These are phyloP conservation scores for Barnettozyma sp. DNA, from an alignment of 805 yeast species.

Conservation along the genomic window DNA sequence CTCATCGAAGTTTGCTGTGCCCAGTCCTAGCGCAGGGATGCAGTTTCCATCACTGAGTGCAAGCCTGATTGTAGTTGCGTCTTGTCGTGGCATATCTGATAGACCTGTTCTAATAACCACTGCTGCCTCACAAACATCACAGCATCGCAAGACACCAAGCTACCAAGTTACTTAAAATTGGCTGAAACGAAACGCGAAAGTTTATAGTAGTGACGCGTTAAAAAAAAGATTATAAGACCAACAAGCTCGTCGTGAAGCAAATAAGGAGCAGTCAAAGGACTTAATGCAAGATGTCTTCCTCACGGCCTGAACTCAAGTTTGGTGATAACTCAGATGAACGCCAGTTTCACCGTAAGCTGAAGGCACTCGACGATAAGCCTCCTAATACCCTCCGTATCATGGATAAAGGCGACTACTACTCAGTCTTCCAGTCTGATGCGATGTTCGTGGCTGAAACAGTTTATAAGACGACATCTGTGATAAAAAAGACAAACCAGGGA, in stretches of 20 bases:
- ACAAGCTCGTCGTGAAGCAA: no score
- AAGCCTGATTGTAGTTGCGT: constrained; percentile 33
- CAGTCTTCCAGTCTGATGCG: constrained; percentile 72
- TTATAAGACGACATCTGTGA: constrained; percentile 75
- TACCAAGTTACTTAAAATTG: no score
- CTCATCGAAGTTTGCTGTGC: constrained; percentile 49
- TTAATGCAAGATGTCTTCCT: constrained; percentile 13
- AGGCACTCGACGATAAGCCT: constrained; percentile 40
- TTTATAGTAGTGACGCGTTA: no score
- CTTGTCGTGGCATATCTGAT: background rate
- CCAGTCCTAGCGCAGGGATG: constrained; percentile 65
- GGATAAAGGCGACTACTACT: constrained; percentile 77
- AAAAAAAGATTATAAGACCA: background rate
- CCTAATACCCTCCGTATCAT: constrained; percentile 58
- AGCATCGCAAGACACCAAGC: no score
- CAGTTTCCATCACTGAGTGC: constrained; percentile 46
- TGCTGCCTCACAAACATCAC: no score
- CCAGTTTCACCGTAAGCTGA: constrained; percentile 41
- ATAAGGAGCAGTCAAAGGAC: background rate
- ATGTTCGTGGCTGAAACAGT: constrained; percentile 73
- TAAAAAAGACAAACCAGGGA: constrained; percentile 51
- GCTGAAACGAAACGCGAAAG: no score
- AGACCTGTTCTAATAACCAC: no score
- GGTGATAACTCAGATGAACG: constrained; percentile 45
- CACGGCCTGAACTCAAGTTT: constrained; percentile 53